Percentiles rank a stretch among this genome's conserved stretches.
These are phyloP conservation scores for Colletotrichum chlorophyti DNA, from an alignment of 2,329 filamentous ascomycete genomes.

Conservation along the genomic window DNA sequence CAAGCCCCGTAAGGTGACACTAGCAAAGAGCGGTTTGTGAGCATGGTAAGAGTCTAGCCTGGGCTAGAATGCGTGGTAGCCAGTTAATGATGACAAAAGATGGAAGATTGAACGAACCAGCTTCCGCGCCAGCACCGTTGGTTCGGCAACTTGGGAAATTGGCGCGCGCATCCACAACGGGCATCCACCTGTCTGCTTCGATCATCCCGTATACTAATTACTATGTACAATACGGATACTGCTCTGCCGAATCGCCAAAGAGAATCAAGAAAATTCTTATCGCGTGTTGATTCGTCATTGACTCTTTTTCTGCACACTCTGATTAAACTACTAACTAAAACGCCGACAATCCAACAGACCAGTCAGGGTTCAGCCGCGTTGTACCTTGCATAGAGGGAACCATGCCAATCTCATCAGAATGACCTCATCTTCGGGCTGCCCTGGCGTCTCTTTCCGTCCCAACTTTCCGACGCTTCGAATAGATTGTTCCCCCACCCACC, in stretches of 20 bases:
- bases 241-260: background rate
- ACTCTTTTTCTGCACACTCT: background rate
- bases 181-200: background rate
- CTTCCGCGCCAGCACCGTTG: constrained; percentile 22
- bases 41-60: constrained; percentile 9
- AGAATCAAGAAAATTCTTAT: background rate
- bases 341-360: too few species aligned
- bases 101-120: constrained; percentile 6
- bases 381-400: constrained; percentile 11
- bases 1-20: background rate
- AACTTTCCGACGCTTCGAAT: constrained; percentile 29
- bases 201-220: too few species aligned
- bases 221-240: too few species aligned
- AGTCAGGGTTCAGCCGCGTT: background rate
- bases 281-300: background rate
- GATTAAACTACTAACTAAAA: too few species aligned
- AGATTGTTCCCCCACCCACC: constrained; percentile 17
- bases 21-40: background rate
- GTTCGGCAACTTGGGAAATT: constrained; percentile 8
- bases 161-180: constrained; percentile 12
- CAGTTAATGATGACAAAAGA: constrained; percentile 11
- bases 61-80: constrained; percentile 13
- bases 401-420: constrained; percentile 6
- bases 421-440: constrained; percentile 13
- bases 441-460: constrained; percentile 12